Percentiles rank a stretch among this genome's conserved stretches.
Conservation (phyloP, 139 green algal species). For the Chlorella sp. region DNA sequence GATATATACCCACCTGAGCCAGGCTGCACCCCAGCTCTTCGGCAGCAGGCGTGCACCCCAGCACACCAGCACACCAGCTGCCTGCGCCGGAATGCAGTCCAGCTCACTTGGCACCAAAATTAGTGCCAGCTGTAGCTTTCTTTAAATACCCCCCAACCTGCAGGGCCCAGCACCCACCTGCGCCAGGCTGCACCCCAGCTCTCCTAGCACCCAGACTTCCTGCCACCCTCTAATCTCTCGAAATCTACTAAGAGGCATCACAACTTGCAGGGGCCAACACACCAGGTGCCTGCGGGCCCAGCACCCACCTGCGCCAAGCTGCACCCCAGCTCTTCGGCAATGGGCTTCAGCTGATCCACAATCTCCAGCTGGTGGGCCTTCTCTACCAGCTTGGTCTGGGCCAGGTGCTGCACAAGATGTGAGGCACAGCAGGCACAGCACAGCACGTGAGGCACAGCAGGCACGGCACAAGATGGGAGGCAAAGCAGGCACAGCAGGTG, state of each 20-base stretch:
- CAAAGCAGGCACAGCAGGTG: background rate
- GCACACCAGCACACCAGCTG: background rate
- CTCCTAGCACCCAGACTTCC: no score
- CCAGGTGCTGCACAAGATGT: conserved; percentile 10
- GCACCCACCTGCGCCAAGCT: conserved; percentile 64
- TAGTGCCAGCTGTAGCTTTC: no score
- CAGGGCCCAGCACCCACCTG: conserved; percentile 51
- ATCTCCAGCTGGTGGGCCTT: conserved; percentile 62
- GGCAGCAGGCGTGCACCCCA: conserved; percentile 63
- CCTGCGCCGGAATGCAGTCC: no score
- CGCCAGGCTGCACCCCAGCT: conserved; percentile 73
- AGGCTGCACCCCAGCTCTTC: conserved; percentile 69
- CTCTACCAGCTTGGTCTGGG: conserved; percentile 30
- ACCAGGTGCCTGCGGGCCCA: background rate
- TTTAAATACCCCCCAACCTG: no score
- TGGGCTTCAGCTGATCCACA: conserved; percentile 66
- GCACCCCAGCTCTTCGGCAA: conserved; percentile 77
- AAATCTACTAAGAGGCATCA: background rate
- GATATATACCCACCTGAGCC: conserved; percentile 57
- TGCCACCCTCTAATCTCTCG: no score
- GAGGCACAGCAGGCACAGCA: background rate
- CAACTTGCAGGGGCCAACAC: background rate
- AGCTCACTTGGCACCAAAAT: background rate
- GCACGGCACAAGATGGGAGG: no score
- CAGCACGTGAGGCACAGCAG: background rate